Evolutionary conservation across 2,329 filamentous ascomycete genomes (phyloP), one percentile per base, ranked within the genome.

Genomic region (Phaeosphaeria sp.): DNA sequence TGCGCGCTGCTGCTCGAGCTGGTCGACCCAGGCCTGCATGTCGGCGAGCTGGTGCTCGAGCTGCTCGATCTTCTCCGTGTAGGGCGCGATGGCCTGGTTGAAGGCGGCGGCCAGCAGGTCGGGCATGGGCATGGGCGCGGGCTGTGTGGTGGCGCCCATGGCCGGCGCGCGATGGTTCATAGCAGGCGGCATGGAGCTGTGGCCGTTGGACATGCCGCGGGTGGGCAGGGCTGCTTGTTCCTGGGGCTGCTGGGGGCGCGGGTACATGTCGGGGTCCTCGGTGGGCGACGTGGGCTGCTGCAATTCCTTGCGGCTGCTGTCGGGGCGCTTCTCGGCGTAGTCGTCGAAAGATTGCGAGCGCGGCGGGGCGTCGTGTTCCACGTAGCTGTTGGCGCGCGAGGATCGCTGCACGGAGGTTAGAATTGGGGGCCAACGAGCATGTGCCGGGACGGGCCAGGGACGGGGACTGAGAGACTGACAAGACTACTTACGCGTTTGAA

Each of bases 41-140:
- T 84, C 82, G 51, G 80, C 79, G 49, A 84, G 74, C 75, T 84
- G 81, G 57, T 69, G 76, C 74, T 84, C 82, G 58, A 84, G 73
- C 56, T 78, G 76, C 64, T 84, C 82, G 51, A 84, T 82, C 74
- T 83, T 81, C 52, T 83, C 82, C n/a, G 76, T 79, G 69, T 84
- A 83, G 9, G 82, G 82, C 46, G 80, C 74, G 36, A 84, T 74
- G 15, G 82, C 81, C 68, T 83, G 80, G 66, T 84, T 83, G 79
- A 84, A 85, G 53, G 82, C 82, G 53, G 79, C 79, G 24, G 80
- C 77, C 22, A 85, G 74, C 46, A 84, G 77, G 66, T 85, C 82
- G n/a, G n/a, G n/a, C n/a, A n/a, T n/a, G 13, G 82, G 82, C 66
- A 81, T 78, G 20, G 80, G 75, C 66, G 82, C 80, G 2, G 71